Evolutionary conservation across 352 stramenopile genomes (phyloP).

Genomic region (Discostella stelligera): DNA sequence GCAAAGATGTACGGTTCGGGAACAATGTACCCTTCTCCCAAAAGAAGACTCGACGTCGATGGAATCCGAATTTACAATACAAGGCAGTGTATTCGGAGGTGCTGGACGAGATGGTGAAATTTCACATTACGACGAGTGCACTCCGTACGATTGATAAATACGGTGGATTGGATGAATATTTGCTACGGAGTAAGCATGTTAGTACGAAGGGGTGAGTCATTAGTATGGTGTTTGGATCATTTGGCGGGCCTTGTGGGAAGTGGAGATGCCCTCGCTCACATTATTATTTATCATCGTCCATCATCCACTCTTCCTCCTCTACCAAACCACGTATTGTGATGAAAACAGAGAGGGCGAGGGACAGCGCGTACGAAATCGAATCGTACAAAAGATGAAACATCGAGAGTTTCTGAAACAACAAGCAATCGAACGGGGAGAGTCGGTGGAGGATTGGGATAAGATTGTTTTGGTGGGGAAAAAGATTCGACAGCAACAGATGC

Average conservation of each 20-base stretch:
- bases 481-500: slow-evolving; percentile 18
- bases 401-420: slow-evolving; percentile 38
- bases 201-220: slow-evolving; percentile 38
- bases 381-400: slow-evolving; percentile 52
- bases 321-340: neutral
- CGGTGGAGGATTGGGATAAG: slow-evolving; percentile 39
- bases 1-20: slow-evolving; percentile 90
- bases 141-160: slow-evolving; percentile 91
- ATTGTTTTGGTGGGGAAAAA: slow-evolving; percentile 50
- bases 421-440: slow-evolving; percentile 35
- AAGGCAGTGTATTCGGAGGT: slow-evolving; percentile 84
- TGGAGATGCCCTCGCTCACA: neutral
- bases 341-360: slow-evolving; percentile 56
- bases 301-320: neutral
- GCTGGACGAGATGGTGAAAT: slow-evolving; percentile 90
- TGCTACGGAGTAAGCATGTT: slow-evolving; percentile 88
- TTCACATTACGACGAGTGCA: slow-evolving; percentile 91
- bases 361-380: slow-evolving; percentile 55
- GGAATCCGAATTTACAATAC: slow-evolving; percentile 89
- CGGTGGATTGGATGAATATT: slow-evolving; percentile 92
- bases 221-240: neutral
- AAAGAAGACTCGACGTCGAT: slow-evolving; percentile 89
- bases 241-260: neutral
- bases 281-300: neutral
- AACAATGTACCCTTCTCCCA: slow-evolving; percentile 94